These are phyloP conservation scores for Colletotrichum acutatum DNA, from an alignment of 2,329 filamentous ascomycete genomes.

Conservation along the genomic window DNA sequence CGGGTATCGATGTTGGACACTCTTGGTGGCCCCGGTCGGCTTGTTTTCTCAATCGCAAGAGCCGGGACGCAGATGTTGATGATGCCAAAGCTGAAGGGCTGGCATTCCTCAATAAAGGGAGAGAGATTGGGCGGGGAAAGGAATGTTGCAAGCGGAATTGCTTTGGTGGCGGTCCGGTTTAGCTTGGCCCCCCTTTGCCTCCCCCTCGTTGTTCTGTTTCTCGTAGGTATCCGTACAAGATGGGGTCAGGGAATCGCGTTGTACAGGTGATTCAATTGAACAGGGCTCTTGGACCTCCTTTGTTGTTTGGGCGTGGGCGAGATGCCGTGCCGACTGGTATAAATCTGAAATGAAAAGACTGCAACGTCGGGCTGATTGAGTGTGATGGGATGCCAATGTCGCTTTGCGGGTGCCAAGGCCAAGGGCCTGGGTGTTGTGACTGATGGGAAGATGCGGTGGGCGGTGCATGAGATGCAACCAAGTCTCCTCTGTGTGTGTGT, in stretches of 20 bases:
- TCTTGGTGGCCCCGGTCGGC: not conserved
- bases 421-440: not conserved
- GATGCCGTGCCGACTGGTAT: not conserved
- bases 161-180: not conserved
- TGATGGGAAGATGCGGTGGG: conserved; percentile 5
- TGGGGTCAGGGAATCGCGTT: not conserved
- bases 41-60: not conserved
- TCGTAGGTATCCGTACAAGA: not conserved
- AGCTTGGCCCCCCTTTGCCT: not conserved
- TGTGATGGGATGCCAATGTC: conserved; percentile 28
- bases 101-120: not conserved
- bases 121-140: not conserved
- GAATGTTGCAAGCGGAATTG: not conserved
- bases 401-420: conserved; percentile 26
- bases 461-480: not conserved
- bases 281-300: not conserved
- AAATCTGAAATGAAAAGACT: not conserved
- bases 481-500: not conserved
- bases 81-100: not conserved
- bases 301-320: not conserved
- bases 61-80: not conserved
- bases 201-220: not conserved
- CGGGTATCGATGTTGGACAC: not conserved
- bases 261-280: not conserved
- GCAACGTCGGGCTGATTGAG: not conserved